Conservation (phyloP, 2,329 filamentous ascomycete species). For the Beauveria asiatica region DNA sequence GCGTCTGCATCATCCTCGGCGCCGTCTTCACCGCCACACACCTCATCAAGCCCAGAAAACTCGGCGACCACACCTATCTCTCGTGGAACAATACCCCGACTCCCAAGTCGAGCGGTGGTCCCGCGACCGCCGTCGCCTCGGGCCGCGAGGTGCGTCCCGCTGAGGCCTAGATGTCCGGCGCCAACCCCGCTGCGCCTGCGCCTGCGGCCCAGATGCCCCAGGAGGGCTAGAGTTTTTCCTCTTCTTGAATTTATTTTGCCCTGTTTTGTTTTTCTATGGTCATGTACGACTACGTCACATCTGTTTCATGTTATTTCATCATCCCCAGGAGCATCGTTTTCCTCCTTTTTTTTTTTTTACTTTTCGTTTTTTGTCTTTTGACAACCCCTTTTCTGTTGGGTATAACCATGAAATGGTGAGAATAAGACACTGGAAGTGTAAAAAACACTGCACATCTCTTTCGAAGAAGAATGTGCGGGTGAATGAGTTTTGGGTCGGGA, state of each 20-base stretch:
- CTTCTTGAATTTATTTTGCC: too few species aligned
- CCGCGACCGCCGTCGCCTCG: conserved; percentile 37
- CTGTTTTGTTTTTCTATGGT: background rate
- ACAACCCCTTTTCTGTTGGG: background rate
- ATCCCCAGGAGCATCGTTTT: background rate
- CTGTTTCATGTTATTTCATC: background rate
- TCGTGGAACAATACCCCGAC: conserved; percentile 72
- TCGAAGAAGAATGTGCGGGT: too few species aligned
- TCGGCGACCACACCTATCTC: conserved; percentile 94
- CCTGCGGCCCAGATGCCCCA: background rate
- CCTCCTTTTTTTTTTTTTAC: too few species aligned
- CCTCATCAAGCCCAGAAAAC: conserved; percentile 89
- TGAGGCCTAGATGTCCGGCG: conserved; percentile 28
- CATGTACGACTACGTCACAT: background rate
- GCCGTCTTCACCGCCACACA: conserved; percentile 83
- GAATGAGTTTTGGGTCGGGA: too few species aligned
- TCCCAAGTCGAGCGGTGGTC: conserved; percentile 30
- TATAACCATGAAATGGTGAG: background rate
- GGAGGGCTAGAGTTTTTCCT: background rate
- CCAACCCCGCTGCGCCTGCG: background rate
- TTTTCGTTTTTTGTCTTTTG: background rate
- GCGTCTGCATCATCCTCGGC: conserved; percentile 83
- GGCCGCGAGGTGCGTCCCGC: conserved; percentile 48
- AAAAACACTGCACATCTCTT: too few species aligned
- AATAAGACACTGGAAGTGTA: too few species aligned